Percentiles rank a stretch among this genome's conserved stretches.
Conservation (phyloP, 805 yeast genomes). For the Starmerella khaoyaiensis region DNA sequence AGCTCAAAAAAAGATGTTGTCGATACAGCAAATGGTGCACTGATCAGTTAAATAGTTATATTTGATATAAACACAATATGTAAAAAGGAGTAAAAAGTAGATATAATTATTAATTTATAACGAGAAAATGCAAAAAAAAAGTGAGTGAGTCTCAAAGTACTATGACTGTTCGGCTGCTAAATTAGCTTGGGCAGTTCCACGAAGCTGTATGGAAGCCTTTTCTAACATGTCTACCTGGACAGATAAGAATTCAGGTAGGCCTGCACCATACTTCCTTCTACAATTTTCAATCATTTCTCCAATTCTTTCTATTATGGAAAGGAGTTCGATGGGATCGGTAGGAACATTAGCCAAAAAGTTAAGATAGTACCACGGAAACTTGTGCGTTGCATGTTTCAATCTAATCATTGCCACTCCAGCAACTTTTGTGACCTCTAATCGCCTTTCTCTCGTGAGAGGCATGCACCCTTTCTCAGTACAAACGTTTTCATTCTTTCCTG, state of each 20-base stretch:
- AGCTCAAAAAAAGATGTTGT: no score
- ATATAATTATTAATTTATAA: neutral
- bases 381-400: constrained; percentile 3
- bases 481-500: constrained; percentile 1
- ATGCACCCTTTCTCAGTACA: constrained; percentile 3
- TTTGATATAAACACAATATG: no score
- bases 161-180: no score
- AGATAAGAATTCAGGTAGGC: neutral
- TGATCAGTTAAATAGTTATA: no score
- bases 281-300: constrained; percentile 12
- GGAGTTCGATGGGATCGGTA: constrained; percentile 26
- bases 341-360: constrained; percentile 25
- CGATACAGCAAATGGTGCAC: no score
- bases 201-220: constrained; percentile 10
- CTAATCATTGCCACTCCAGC: constrained; percentile 12
- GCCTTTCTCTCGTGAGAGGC: constrained; percentile 7
- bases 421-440: constrained; percentile 13
- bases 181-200: no score
- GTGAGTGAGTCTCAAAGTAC: neutral
- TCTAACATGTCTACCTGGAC: constrained; percentile 10
- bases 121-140: neutral
- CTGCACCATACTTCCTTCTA: neutral
- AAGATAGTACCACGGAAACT: constrained; percentile 15
- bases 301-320: constrained; percentile 26
- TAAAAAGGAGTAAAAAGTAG: neutral